A percentile compares a stretch with the other conserved stretches of the same genome.
These are phyloP conservation scores for Endotrypanum monterogeii DNA, from an alignment of 208 protist species.

Conservation along the genomic window DNA sequence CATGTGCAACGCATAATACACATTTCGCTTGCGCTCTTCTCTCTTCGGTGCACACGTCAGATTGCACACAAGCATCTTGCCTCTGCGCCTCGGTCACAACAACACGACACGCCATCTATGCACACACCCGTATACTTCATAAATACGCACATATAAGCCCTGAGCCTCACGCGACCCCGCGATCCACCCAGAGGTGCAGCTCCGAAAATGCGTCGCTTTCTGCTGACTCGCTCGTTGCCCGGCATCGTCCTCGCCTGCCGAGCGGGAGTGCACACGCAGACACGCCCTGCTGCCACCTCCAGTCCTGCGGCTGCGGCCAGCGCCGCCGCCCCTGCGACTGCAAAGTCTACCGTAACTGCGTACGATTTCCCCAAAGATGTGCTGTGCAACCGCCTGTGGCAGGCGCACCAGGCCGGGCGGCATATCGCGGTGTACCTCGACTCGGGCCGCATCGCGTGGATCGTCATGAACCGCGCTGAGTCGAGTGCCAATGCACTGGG, in stretches of 20 bases:
- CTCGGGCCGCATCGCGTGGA: constrained; percentile 70
- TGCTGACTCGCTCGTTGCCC: constrained; percentile 15
- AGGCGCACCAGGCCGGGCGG: constrained; percentile 49
- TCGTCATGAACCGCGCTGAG: constrained; percentile 81
- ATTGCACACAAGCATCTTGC: no score
- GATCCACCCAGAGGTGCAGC: not conserved
- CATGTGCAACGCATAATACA: no score
- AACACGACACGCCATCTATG: not conserved
- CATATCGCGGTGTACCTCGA: constrained; percentile 81
- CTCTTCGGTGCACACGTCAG: no score
- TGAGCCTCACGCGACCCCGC: not conserved
- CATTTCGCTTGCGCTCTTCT: no score
- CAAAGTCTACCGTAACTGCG: constrained; percentile 27
- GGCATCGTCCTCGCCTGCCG: constrained; percentile 10
- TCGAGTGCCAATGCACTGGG: constrained; percentile 79
- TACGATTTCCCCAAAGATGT: constrained; percentile 59
- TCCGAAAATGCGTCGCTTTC: constrained; percentile 44
- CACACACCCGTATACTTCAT: not conserved
- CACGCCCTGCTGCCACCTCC: constrained; percentile 2
- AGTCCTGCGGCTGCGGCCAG: constrained; percentile 7
- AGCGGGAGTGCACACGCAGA: constrained; percentile 5
- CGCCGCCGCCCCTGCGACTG: constrained; percentile 4
- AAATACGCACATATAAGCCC: not conserved
- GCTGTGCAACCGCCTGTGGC: constrained; percentile 48
- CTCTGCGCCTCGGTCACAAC: no score